phyloP scores from a whole-genome alignment of 805 yeast genomes.

The Yarrowia porcina region DNA sequence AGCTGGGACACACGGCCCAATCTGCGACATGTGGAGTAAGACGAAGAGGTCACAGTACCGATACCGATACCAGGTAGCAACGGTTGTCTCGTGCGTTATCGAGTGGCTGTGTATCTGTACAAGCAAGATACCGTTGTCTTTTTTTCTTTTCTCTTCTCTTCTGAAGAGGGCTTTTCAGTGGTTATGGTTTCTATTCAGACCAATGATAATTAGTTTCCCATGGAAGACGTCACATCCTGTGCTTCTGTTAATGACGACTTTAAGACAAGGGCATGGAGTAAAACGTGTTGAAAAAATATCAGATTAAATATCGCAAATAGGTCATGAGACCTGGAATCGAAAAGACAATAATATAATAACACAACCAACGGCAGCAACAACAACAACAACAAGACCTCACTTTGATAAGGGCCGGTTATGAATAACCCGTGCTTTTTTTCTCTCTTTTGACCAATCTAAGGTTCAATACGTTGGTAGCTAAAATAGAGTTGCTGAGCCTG shows the following conservation, averaged over 20 bases:
- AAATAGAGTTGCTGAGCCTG: neutral
- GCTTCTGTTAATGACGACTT: neutral
- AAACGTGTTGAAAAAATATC: neutral
- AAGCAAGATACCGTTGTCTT: too few species aligned
- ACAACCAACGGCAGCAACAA: too few species aligned
- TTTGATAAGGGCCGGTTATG: neutral
- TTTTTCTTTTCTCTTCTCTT: too few species aligned
- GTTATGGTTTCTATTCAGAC: neutral
- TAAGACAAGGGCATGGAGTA: neutral
- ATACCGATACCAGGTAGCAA: too few species aligned
- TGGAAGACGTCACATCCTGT: neutral
- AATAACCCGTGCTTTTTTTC: neutral
- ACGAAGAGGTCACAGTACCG: too few species aligned
- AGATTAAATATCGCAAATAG: too few species aligned
- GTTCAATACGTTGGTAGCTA: constrained; percentile 18
- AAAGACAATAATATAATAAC: too few species aligned
- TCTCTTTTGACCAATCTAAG: constrained; percentile 14
- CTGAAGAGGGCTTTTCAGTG: neutral
- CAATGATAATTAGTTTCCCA: neutral
- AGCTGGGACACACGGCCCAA: neutral
- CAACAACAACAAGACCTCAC: neutral
- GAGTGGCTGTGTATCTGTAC: neutral
- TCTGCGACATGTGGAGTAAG: neutral
- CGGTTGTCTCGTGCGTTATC: constrained; percentile 3
- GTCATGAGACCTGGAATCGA: neutral